Evolutionary conservation across 306 rosid genomes (phyloP).

Genomic region (Morella rubra): DNA sequence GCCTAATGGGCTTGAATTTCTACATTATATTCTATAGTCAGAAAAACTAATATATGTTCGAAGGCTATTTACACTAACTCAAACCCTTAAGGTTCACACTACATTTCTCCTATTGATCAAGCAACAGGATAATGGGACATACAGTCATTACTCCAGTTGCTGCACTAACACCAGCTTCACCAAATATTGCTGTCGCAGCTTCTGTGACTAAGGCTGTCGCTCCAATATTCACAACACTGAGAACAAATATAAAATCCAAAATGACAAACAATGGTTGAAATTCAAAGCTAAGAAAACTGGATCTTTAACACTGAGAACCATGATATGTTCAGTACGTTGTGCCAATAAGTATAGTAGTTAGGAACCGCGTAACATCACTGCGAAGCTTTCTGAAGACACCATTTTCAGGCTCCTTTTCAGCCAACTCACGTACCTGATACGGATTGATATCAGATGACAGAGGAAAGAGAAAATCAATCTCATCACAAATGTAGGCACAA

Average conservation of each 20-base stretch:
- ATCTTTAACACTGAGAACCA: constrained; percentile 21
- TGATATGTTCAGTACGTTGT: constrained; percentile 73
- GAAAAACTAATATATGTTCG: constrained; percentile 27
- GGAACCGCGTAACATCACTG: constrained; percentile 74
- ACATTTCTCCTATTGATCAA: constrained; percentile 18
- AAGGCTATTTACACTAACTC: neutral
- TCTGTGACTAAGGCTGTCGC: constrained; percentile 96
- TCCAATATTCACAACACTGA: constrained; percentile 94
- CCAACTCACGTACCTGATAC: constrained; percentile 61
- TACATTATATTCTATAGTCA: constrained; percentile 11
- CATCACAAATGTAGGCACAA: neutral
- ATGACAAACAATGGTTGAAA: constrained; percentile 44
- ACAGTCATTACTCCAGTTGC: constrained; percentile 99
- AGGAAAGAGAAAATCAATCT: neutral
- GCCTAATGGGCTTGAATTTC: constrained; percentile 23
- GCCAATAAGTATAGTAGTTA: constrained; percentile 97
- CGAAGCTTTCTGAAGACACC: constrained; percentile 65
- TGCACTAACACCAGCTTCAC: constrained; percentile 98
- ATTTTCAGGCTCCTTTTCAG: constrained; percentile 60
- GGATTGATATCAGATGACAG: constrained; percentile 12
- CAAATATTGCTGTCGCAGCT: constrained; percentile 92
- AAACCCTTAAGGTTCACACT: neutral
- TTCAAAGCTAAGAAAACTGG: constrained; percentile 16
- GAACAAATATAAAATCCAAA: constrained; percentile 36
- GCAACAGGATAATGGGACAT: constrained; percentile 39